Conservation (phyloP, 129 eudicot species). For the Centrapalus pauciflorus region DNA sequence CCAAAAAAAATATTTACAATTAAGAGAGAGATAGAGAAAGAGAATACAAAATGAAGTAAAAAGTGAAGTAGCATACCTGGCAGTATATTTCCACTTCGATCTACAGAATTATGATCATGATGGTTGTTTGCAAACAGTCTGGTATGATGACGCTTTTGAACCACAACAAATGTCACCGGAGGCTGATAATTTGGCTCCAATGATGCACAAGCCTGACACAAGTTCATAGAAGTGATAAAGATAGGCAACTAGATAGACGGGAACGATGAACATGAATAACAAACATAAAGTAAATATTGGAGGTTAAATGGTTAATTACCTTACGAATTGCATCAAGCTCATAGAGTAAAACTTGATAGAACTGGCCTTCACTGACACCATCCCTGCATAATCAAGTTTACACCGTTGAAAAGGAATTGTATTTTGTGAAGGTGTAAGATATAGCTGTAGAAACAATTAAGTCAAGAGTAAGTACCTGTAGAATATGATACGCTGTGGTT, state of each 20-base stretch:
- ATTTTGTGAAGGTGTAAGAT: background rate
- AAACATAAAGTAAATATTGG: background rate
- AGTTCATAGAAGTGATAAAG: background rate
- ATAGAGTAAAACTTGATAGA: slow-evolving; percentile 79
- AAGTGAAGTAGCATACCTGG: slow-evolving; percentile 45
- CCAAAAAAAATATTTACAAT: background rate
- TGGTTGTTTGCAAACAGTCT: slow-evolving; percentile 83
- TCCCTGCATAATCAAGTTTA: slow-evolving; percentile 42
- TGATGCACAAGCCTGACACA: slow-evolving; percentile 73
- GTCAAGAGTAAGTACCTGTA: slow-evolving; percentile 44
- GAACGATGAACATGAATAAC: background rate
- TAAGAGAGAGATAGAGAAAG: background rate
- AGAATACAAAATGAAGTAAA: background rate
- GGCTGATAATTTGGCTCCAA: slow-evolving; percentile 86
- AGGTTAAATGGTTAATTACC: slow-evolving; percentile 25
- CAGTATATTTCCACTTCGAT: slow-evolving; percentile 81
- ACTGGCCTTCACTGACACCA: slow-evolving; percentile 96
- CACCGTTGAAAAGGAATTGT: background rate
- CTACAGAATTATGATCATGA: slow-evolving; percentile 57
- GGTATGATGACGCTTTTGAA: slow-evolving; percentile 94
- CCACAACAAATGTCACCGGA: slow-evolving; percentile 88
- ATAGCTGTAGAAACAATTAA: background rate
- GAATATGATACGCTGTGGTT: slow-evolving; percentile 75
- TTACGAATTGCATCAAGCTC: slow-evolving; percentile 94
- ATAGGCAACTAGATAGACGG: background rate